These are phyloP conservation scores for Coffea canephora DNA, from an alignment of 257 asterid genomes.

Conservation along the genomic window DNA sequence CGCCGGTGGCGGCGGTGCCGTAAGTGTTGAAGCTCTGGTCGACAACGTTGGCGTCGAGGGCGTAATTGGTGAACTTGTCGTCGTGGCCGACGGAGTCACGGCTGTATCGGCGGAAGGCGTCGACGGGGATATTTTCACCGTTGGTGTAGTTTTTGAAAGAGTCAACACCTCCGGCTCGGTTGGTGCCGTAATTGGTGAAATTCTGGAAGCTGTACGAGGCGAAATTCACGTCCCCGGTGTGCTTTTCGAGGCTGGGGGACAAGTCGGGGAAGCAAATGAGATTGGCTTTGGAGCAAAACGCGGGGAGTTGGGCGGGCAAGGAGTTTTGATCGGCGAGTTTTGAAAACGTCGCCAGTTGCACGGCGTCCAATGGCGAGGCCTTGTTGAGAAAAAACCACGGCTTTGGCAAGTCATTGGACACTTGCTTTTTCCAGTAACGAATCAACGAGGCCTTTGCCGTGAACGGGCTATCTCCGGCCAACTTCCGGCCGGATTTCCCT, in stretches of 20 bases:
- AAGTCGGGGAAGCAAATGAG: constrained; percentile 65
- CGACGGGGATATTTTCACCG: constrained; percentile 30
- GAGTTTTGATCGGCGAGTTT: constrained; percentile 55
- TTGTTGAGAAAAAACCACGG: constrained; percentile 33
- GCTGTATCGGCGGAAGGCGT: constrained; percentile 75
- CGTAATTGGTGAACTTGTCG: constrained; percentile 56
- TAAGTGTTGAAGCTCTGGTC: constrained; percentile 73
- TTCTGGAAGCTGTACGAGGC: constrained; percentile 35
- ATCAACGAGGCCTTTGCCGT: constrained; percentile 30
- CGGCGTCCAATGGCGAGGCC: constrained; percentile 31
- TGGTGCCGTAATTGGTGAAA: constrained; percentile 74
- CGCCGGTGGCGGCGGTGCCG: constrained; percentile 60
- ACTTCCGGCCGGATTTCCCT: constrained; percentile 7
- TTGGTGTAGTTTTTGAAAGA: constrained; percentile 56
- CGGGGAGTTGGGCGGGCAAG: constrained; percentile 54
- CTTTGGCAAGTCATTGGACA: constrained; percentile 28
- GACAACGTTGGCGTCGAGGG: constrained; percentile 39
- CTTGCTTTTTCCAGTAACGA: constrained; percentile 34
- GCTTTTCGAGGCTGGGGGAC: constrained; percentile 53
- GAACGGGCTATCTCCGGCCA: constrained; percentile 26
- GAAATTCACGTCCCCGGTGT: constrained; percentile 44
- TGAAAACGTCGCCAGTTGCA: constrained; percentile 25
- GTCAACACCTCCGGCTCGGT: constrained; percentile 46
- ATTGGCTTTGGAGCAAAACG: constrained; percentile 61
- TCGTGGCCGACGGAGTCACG: constrained; percentile 56